Conservation (phyloP, 2,329 filamentous ascomycete species). For the Hortaea werneckii region DNA sequence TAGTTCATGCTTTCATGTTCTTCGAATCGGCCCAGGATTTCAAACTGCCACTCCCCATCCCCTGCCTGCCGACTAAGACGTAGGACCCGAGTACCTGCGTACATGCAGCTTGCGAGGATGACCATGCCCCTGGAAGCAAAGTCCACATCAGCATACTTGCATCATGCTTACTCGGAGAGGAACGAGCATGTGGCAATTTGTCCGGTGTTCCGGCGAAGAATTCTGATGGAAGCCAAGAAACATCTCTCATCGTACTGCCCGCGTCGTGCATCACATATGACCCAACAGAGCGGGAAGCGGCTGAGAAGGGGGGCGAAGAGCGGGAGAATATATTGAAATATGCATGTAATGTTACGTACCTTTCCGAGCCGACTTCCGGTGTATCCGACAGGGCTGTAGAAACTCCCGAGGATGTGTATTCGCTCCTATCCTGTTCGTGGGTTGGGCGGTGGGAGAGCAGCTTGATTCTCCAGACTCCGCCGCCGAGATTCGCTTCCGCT, state of each 20-base stretch:
- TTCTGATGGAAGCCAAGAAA: too few species aligned
- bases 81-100: conserved; percentile 67
- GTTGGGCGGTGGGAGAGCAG: conserved; percentile 33
- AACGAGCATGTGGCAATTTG: too few species aligned
- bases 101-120: conserved; percentile 87
- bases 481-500: conserved; percentile 56
- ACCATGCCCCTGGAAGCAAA: conserved; percentile 24
- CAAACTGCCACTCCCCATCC: conserved; percentile 46
- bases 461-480: conserved; percentile 82
- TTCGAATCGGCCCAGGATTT: conserved; percentile 61
- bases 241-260: too few species aligned
- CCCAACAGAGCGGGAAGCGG: too few species aligned
- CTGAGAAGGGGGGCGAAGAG: too few species aligned
- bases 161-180: too few species aligned
- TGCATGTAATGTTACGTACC: too few species aligned
- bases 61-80: conserved; percentile 32
- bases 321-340: too few species aligned
- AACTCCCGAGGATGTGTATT: background rate
- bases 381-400: conserved; percentile 1
- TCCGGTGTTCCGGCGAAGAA: too few species aligned
- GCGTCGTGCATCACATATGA: too few species aligned
- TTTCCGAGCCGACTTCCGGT: background rate
- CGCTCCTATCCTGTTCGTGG: background rate
- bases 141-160: too few species aligned
- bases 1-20: conserved; percentile 96